A percentile compares a stretch with the other conserved stretches of the same genome.
phyloP scores from a whole-genome alignment of 306 rosid genomes.

The Biancaea sappan region DNA sequence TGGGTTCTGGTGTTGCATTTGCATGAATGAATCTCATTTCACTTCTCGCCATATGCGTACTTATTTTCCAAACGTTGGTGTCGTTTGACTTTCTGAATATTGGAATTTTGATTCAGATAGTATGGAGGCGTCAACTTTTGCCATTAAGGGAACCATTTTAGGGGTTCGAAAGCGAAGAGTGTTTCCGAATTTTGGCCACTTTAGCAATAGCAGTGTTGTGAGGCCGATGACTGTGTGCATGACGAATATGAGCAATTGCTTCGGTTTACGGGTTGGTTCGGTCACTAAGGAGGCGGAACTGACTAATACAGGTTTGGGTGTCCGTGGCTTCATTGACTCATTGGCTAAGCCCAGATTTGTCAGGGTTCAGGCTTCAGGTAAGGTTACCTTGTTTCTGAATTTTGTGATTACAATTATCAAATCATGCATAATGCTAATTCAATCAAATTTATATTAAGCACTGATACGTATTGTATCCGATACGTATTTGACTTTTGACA shows the following conservation, averaged over 20 bases:
- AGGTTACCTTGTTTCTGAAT: background rate
- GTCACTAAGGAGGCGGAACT: constrained; percentile 60
- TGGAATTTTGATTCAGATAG: constrained; percentile 34
- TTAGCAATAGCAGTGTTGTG: constrained; percentile 41
- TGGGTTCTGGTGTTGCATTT: background rate
- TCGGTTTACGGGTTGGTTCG: constrained; percentile 53
- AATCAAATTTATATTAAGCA: background rate
- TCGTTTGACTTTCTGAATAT: constrained; percentile 40
- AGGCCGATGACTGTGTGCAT: constrained; percentile 47
- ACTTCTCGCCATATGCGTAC: background rate
- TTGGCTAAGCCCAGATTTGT: constrained; percentile 56
- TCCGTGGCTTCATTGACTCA: constrained; percentile 55
- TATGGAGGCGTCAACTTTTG: constrained; percentile 71
- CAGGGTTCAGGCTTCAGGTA: constrained; percentile 69
- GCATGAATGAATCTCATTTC: background rate
- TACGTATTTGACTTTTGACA: too few relatives aligned
- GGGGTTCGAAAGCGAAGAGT: constrained; percentile 53
- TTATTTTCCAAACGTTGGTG: background rate
- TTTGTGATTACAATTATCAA: background rate
- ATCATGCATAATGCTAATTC: background rate
- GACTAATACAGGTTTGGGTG: constrained; percentile 38
- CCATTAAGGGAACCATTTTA: constrained; percentile 49
- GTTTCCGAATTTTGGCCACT: constrained; percentile 43
- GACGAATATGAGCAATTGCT: constrained; percentile 47
- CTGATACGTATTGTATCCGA: too few relatives aligned